phyloP scores from a whole-genome alignment of 2,329 filamentous ascomycete species.

The Cytospora chrysosperma region DNA sequence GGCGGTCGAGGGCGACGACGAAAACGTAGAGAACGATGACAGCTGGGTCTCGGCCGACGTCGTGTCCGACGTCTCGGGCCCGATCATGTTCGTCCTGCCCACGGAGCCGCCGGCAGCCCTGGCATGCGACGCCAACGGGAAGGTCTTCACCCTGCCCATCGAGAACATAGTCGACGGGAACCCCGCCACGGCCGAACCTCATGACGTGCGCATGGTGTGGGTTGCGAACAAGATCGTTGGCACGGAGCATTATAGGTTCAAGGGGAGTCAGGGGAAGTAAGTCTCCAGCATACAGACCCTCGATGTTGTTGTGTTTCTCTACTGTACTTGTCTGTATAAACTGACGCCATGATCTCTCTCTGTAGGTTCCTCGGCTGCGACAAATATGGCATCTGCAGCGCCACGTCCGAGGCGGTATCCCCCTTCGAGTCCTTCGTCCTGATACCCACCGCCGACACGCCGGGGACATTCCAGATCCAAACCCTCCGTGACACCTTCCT shows the following conservation, averaged over 20 bases:
- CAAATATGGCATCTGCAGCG: slow-evolving; percentile 74
- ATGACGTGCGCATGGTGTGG: slow-evolving; percentile 96
- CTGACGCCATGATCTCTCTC: neutral
- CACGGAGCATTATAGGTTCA: slow-evolving; percentile 79
- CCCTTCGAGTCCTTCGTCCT: slow-evolving; percentile 77
- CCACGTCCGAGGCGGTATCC: slow-evolving; percentile 77
- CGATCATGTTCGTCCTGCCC: slow-evolving; percentile 78
- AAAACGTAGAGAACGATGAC: slow-evolving; percentile 64
- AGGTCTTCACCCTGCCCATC: slow-evolving; percentile 76
- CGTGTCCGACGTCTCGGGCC: slow-evolving; percentile 73
- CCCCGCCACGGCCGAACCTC: slow-evolving; percentile 82
- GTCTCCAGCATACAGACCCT: slow-evolving; percentile 26
- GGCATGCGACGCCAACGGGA: slow-evolving; percentile 82
- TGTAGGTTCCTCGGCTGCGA: slow-evolving; percentile 80
- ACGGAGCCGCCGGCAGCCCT: slow-evolving; percentile 72
- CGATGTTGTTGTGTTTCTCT: too few species aligned
- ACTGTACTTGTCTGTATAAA: neutral
- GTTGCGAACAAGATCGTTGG: slow-evolving; percentile 81
- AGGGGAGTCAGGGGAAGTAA: slow-evolving; percentile 83
- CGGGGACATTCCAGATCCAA: slow-evolving; percentile 72
- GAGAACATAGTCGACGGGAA: slow-evolving; percentile 89
- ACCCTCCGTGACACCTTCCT: slow-evolving; percentile 72
- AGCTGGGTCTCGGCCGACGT: slow-evolving; percentile 87
- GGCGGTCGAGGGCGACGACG: slow-evolving; percentile 37
- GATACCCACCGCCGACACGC: slow-evolving; percentile 62